These are phyloP conservation scores for Basidioascus undulatus DNA, from an alignment of 768 basidiomycete species.

Conservation along the genomic window DNA sequence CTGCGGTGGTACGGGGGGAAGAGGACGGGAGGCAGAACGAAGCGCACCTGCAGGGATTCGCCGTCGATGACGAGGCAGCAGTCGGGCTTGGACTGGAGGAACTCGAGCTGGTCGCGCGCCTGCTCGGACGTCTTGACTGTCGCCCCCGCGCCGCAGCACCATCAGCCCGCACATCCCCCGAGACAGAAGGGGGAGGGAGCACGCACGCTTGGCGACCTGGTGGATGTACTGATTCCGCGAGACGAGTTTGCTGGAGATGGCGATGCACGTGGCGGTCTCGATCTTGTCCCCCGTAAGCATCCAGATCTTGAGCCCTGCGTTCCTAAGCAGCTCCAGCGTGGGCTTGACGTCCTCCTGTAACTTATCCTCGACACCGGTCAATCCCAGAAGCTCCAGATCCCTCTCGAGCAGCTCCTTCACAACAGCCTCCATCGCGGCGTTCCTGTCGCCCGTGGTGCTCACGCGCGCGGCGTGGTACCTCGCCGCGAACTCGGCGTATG, in stretches of 20 bases:
- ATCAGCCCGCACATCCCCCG: too few species aligned
- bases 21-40: background rate
- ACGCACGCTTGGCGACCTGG: constrained; percentile 72
- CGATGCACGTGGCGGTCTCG: constrained; percentile 94
- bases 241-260: constrained; percentile 88
- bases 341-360: constrained; percentile 89
- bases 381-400: constrained; percentile 70
- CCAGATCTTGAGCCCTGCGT: constrained; percentile 97
- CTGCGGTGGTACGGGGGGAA: background rate
- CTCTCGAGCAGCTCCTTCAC: constrained; percentile 56
- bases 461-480: constrained; percentile 57
- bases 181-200: too few species aligned
- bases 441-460: constrained; percentile 41
- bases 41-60: constrained; percentile 61
- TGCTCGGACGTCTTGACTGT: constrained; percentile 65
- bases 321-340: constrained; percentile 72
- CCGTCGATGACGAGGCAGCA: constrained; percentile 97
- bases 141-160: too few species aligned
- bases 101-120: constrained; percentile 68
- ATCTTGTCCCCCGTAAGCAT: constrained; percentile 99
- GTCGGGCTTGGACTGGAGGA: constrained; percentile 78
- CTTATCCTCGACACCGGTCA: constrained; percentile 98
- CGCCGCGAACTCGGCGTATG: constrained; percentile 48
- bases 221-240: constrained; percentile 93
- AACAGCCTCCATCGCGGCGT: constrained; percentile 52